phyloP scores from a whole-genome alignment of 371 early-diverging fungal species.

The Umbelopsis sp. region DNA sequence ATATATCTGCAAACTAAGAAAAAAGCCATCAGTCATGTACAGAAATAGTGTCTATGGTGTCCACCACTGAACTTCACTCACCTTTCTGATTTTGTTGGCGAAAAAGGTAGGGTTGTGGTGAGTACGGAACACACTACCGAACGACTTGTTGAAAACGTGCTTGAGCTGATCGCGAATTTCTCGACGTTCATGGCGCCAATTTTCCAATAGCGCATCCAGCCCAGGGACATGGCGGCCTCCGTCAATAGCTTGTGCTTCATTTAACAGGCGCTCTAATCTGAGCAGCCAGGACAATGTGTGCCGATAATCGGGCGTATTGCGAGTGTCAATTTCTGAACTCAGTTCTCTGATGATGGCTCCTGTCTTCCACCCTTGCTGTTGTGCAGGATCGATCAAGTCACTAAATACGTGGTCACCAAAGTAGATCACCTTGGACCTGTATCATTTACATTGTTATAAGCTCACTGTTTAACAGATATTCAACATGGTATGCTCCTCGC shows the following conservation, averaged over 20 bases:
- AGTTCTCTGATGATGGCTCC: constrained; percentile 72
- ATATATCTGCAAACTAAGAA: constrained; percentile 47
- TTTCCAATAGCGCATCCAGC: constrained; percentile 44
- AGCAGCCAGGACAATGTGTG: constrained; percentile 57
- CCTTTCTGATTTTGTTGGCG: constrained; percentile 64
- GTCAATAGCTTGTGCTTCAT: constrained; percentile 55
- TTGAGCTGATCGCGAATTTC: constrained; percentile 49
- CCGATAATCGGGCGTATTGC: constrained; percentile 56
- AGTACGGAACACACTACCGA: constrained; percentile 71
- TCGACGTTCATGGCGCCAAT: constrained; percentile 55
- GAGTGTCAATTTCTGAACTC: constrained; percentile 56
- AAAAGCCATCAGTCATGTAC: not conserved
- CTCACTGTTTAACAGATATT: not conserved
- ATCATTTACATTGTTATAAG: not conserved
- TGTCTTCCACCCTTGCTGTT: constrained; percentile 74
- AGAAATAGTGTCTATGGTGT: not conserved
- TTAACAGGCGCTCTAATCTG: constrained; percentile 57
- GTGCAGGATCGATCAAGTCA: constrained; percentile 65
- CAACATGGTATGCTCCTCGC: constrained; percentile 7
- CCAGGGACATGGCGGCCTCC: constrained; percentile 33
- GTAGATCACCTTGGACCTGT: constrained; percentile 63
- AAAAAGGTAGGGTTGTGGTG: constrained; percentile 68
- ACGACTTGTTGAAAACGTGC: constrained; percentile 59
- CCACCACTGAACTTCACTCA: not conserved
- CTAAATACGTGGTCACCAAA: constrained; percentile 74